A percentile compares a stretch with the other conserved stretches of the same genome.
Conservation (phyloP, 257 asterid genomes). For the Nemophila menziesii region DNA sequence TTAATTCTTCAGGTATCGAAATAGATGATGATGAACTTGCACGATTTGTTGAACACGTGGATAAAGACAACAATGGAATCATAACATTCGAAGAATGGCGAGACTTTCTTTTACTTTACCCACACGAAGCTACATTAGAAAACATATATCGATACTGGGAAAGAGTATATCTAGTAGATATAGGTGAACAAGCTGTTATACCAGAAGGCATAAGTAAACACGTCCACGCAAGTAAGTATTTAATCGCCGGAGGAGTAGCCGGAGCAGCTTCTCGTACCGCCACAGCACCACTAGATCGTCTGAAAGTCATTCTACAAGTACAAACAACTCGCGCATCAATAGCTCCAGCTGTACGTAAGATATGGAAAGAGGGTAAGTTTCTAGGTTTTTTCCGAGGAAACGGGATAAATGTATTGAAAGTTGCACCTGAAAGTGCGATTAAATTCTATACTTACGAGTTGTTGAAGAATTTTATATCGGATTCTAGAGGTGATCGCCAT, state of each 20-base stretch:
- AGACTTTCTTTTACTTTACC: conserved; percentile 84
- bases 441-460: conserved; percentile 76
- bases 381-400: conserved; percentile 83
- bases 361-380: conserved; percentile 68
- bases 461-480: conserved; percentile 57
- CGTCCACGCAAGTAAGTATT: conserved; percentile 63
- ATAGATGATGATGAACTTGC: conserved; percentile 88
- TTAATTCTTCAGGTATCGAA: conserved; percentile 80
- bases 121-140: conserved; percentile 90
- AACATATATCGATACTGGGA: conserved; percentile 90
- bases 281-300: conserved; percentile 93
- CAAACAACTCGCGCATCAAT: conserved; percentile 70
- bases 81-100: conserved; percentile 99
- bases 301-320: conserved; percentile 82
- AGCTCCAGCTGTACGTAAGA: conserved; percentile 42
- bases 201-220: conserved; percentile 94
- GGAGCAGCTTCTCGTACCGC: conserved; percentile 95
- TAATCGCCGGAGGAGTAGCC: conserved; percentile 96
- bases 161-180: conserved; percentile 85
- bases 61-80: conserved; percentile 86
- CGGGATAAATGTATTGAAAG: conserved; percentile 83
- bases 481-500: conserved; percentile 24
- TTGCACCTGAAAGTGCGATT: conserved; percentile 98
- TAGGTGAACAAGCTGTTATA: conserved; percentile 88
- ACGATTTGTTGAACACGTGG: conserved; percentile 90